Evolutionary conservation across 106 monocot species (phyloP).

Genomic region (Allium sativum): DNA sequence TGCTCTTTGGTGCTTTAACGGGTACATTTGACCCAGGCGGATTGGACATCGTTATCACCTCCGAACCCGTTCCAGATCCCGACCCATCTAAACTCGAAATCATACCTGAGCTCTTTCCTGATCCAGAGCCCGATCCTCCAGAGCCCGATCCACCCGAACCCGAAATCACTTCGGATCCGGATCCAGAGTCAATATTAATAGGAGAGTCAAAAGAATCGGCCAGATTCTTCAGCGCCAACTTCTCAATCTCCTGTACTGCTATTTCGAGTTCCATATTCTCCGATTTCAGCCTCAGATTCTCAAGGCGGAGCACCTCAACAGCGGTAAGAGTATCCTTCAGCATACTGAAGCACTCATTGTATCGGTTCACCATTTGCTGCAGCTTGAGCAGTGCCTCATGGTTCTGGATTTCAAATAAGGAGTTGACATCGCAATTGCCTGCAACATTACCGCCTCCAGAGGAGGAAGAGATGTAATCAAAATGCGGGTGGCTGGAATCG

Average conservation of each 20-base stretch:
- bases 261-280: constrained; percentile 35
- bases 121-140: not conserved
- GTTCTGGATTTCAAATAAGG: constrained; percentile 25
- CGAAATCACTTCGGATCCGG: constrained; percentile 1
- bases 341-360: constrained; percentile 39
- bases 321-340: constrained; percentile 25
- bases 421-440: not conserved
- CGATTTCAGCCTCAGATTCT: constrained; percentile 32
- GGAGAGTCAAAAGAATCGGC: not conserved
- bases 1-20: constrained; percentile 43
- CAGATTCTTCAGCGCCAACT: no score
- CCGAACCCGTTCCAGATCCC: no score
- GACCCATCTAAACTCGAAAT: no score
- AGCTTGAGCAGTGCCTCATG: constrained; percentile 25
- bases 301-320: constrained; percentile 29
- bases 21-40: no score
- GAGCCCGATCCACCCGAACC: constrained; percentile 4
- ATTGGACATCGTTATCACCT: no score
- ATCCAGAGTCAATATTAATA: constrained; percentile 1
- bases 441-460: not conserved
- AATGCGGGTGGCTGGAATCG: not conserved
- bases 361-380: constrained; percentile 27
- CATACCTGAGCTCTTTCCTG: constrained; percentile 9
- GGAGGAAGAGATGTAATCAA: not conserved
- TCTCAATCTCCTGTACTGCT: constrained; percentile 19